Evolutionary conservation across 73 alveolate species (phyloP), one percentile per base, ranked within the genome.

Genomic region (Paramecium primaurelia): DNA sequence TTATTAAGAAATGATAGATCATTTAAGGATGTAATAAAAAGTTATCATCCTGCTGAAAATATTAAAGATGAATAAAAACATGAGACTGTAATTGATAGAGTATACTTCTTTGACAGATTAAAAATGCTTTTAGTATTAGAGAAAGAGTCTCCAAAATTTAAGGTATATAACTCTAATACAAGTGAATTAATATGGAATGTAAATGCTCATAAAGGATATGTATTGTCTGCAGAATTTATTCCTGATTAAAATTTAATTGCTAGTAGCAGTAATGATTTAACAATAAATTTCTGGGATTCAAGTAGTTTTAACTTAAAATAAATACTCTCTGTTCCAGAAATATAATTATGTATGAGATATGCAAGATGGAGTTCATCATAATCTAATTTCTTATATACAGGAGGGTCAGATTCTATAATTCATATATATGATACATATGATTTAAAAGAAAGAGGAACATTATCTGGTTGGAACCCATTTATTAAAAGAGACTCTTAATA

Each of bases 201-300:
- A 16, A 95, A 95, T 32, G 99, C 97, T 12, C 98, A 93, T 84
- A 96, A 97, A 10, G 99, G 99, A 20, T 97, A 98, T 30, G 99
- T 98, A 4, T 96, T 97, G 73, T 98, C 98, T n/a, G 99, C 99
- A 0, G 99, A 96, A 88, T 96, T 97, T 92, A 93, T 97, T 51
- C 93, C 96, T 25, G 97, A 93, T 11, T 89, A 92, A 64, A 96
- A 97, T 75, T 94, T 95, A 77, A 99, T 98, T 34, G 99, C 99
- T 11, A 98, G 99, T 4, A 94, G 98, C 14, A 95, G 99, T 9
- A 98, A 97, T 93, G 99, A 98, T 93, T 96, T 97, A 77, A 97
- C 99, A 30, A 96, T 98, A 34, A 97, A 95, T 93, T 96, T 98
- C 77, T 98, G 99, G 99, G 99, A 98, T 86, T 87, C 95, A 7